Conservation (phyloP, 148 eudicot genomes). For the Fagopyrum homotropicum region DNA sequence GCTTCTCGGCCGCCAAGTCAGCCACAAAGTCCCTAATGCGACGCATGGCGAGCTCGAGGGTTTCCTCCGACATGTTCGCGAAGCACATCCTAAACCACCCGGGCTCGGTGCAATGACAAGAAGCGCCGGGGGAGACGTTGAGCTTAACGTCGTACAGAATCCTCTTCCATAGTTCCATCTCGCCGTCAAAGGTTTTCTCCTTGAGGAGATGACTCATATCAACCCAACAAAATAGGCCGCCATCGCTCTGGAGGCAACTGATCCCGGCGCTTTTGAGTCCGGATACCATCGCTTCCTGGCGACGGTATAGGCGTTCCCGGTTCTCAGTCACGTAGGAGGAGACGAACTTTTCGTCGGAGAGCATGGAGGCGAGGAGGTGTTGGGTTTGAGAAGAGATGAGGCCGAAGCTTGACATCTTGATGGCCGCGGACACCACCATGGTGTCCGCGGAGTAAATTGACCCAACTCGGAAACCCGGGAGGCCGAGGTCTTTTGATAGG, state of each 20-base stretch:
- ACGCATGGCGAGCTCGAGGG: slow-evolving; percentile 31
- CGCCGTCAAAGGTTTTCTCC: slow-evolving; percentile 38
- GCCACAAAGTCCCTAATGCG: slow-evolving; percentile 41
- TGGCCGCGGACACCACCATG: slow-evolving; percentile 39
- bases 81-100: slow-evolving; percentile 66
- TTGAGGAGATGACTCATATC: slow-evolving; percentile 51
- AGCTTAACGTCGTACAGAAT: slow-evolving; percentile 38
- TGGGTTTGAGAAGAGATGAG: slow-evolving; percentile 61
- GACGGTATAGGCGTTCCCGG: slow-evolving; percentile 28
- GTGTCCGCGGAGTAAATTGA: slow-evolving; percentile 38
- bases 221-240: slow-evolving; percentile 54
- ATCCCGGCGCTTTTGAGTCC: slow-evolving; percentile 35
- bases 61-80: slow-evolving; percentile 47
- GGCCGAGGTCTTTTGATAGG: slow-evolving; percentile 57
- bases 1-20: neutral
- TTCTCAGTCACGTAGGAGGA: slow-evolving; percentile 30
- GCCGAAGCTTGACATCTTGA: slow-evolving; percentile 71
- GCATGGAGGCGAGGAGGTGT: slow-evolving; percentile 34
- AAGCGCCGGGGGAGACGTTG: slow-evolving; percentile 56
- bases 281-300: slow-evolving; percentile 34
- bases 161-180: slow-evolving; percentile 54
- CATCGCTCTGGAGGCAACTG: slow-evolving; percentile 41
- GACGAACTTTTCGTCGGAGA: slow-evolving; percentile 37
- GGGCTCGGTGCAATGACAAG: slow-evolving; percentile 54
- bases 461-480: slow-evolving; percentile 61